These are phyloP conservation scores for Plasmodium yoelii DNA, from an alignment of 169 alveolate genomes.

Conservation along the genomic window DNA sequence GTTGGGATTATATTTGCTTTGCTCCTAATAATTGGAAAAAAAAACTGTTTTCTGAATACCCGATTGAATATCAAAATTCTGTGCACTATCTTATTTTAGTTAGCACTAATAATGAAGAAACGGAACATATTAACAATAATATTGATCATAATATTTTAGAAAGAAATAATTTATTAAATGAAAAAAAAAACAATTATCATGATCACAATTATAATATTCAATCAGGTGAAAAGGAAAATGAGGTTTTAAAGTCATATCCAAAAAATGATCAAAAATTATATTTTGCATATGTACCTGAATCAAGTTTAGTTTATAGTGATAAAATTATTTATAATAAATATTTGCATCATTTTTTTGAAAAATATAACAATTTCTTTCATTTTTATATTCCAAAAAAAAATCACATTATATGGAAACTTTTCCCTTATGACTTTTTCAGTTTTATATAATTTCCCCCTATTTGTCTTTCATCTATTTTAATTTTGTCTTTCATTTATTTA, in stretches of 20 bases:
- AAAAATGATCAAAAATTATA: slow-evolving; percentile 27
- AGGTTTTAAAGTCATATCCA: neutral
- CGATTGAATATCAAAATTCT: slow-evolving; percentile 38
- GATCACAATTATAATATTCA: neutral
- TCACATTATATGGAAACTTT: slow-evolving; percentile 74
- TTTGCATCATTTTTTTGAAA: slow-evolving; percentile 70
- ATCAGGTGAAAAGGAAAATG: neutral
- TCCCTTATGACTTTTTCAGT: slow-evolving; percentile 73
- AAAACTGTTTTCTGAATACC: slow-evolving; percentile 44
- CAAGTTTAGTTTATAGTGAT: slow-evolving; percentile 72
- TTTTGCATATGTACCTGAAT: slow-evolving; percentile 76
- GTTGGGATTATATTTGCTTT: slow-evolving; percentile 72
- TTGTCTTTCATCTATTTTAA: slow-evolving; percentile 2
- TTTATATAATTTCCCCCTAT: slow-evolving; percentile 17
- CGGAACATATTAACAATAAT: neutral
- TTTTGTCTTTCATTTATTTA: neutral
- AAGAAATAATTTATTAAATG: neutral
- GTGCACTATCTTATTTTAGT: slow-evolving; percentile 66
- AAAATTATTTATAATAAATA: slow-evolving; percentile 61
- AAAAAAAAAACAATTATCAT: neutral
- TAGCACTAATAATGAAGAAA: slow-evolving; percentile 17
- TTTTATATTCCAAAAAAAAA: slow-evolving; percentile 76
- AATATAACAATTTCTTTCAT: slow-evolving; percentile 68
- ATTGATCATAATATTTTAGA: neutral
- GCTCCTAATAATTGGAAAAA: slow-evolving; percentile 74